A percentile compares a stretch with the other conserved stretches of the same genome.
phyloP scores from a whole-genome alignment of 768 basidiomycete genomes.

The Postia placenta region DNA sequence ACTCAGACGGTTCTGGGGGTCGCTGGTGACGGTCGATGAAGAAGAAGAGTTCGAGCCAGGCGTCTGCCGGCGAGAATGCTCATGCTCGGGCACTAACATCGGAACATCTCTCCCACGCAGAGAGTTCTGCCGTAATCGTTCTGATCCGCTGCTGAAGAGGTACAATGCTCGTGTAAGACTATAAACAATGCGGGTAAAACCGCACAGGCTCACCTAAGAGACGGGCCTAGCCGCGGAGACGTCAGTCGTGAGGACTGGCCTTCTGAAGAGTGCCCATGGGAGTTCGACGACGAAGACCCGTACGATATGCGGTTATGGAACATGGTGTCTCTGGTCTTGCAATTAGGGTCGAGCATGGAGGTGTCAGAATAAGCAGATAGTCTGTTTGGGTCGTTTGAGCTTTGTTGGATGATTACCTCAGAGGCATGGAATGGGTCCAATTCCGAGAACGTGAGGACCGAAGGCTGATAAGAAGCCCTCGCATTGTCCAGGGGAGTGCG shows the following conservation, averaged over 20 bases:
- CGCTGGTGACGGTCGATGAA: slow-evolving; percentile 12
- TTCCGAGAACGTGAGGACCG: slow-evolving; percentile 58
- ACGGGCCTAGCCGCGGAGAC: not conserved
- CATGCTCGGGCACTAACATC: not conserved
- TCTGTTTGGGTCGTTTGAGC: slow-evolving; percentile 36
- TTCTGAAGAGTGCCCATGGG: slow-evolving; percentile 27
- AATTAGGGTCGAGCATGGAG: slow-evolving; percentile 39
- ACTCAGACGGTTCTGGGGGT: slow-evolving; percentile 7
- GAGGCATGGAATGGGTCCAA: slow-evolving; percentile 58
- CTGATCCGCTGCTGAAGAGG: too few species aligned
- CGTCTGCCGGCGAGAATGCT: not conserved
- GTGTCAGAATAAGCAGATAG: slow-evolving; percentile 49
- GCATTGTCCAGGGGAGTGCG: slow-evolving; percentile 44
- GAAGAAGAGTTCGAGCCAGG: slow-evolving; percentile 16
- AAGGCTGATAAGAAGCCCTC: slow-evolving; percentile 35
- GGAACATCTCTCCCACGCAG: not conserved
- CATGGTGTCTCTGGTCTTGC: slow-evolving; percentile 33
- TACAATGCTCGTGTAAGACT: too few species aligned
- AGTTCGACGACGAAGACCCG: slow-evolving; percentile 53
- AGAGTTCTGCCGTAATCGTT: slow-evolving; percentile 1
- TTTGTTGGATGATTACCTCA: slow-evolving; percentile 36
- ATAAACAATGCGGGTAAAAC: not conserved
- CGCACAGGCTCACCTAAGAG: not conserved
- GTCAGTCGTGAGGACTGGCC: slow-evolving; percentile 1
- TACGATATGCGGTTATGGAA: slow-evolving; percentile 44